Conservation (phyloP, 2,329 filamentous ascomycete genomes). For the Epichloe amarillans region DNA sequence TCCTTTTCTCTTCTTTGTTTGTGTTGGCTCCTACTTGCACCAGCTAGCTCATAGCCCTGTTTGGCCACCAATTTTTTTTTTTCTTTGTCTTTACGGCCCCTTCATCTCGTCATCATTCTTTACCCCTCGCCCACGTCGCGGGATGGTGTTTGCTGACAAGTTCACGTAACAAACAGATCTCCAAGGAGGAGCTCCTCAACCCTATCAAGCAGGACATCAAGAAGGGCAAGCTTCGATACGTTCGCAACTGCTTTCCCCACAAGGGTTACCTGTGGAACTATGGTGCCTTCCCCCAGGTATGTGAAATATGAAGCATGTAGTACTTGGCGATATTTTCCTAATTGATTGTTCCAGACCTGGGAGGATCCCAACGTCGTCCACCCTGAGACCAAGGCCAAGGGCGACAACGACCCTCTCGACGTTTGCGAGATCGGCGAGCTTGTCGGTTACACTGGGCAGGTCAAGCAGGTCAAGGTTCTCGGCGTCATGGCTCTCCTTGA, state of each 20-base stretch:
- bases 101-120: not conserved
- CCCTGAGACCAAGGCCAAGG: constrained; percentile 99
- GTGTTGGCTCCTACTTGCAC: no score
- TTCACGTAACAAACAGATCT: constrained; percentile 53
- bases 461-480: constrained; percentile 99
- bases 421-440: constrained; percentile 99
- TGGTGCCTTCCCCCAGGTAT: constrained; percentile 90
- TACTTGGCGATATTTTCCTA: not conserved
- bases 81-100: no score
- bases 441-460: constrained; percentile 86
- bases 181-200: constrained; percentile 96
- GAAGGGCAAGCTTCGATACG: constrained; percentile 98
- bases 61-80: not conserved
- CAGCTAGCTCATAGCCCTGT: not conserved
- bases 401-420: constrained; percentile 97
- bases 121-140: not conserved
- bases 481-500: constrained; percentile 98
- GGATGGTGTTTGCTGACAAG: constrained; percentile 11
- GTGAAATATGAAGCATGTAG: constrained; percentile 13
- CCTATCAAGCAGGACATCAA: constrained; percentile 99
- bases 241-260: constrained; percentile 99
- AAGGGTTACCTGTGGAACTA: constrained; percentile 99
- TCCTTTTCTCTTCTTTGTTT: no score
- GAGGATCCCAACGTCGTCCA: constrained; percentile 93
- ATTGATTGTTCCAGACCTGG: constrained; percentile 59